phyloP scores from a whole-genome alignment of 2,329 filamentous ascomycete species.

The Colletotrichum musicola region DNA sequence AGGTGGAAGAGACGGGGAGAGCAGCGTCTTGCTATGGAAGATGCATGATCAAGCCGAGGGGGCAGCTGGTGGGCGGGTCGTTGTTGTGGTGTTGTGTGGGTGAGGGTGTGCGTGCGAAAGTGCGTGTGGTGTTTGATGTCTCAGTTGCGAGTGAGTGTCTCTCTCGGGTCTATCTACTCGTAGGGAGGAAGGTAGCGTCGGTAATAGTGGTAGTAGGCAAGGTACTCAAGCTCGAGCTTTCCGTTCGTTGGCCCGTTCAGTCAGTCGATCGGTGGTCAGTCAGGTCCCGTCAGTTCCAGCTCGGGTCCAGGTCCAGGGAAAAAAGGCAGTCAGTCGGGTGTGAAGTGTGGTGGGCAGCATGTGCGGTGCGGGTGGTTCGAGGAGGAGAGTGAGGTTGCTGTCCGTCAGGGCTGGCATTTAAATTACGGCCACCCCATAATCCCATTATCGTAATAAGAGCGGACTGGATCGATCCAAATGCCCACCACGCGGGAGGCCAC shows the following conservation, averaged over 20 bases:
- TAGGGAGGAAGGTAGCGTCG: not conserved
- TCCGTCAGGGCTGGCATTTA: constrained; percentile 38
- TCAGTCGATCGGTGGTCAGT: not conserved
- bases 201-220: not conserved
- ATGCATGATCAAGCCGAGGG: constrained; percentile 31
- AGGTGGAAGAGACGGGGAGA: constrained; percentile 17
- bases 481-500: constrained; percentile 32
- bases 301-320: not conserved
- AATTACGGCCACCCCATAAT: constrained; percentile 39
- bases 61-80: not conserved
- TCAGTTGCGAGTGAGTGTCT: constrained; percentile 30
- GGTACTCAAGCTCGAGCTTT: too few species aligned
- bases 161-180: constrained; percentile 13
- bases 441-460: constrained; percentile 31
- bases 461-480: constrained; percentile 30
- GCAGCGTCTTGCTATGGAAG: constrained; percentile 30
- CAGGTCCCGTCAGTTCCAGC: not conserved
- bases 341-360: not conserved
- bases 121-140: constrained; percentile 18
- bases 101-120: constrained; percentile 12
- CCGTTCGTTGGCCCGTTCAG: constrained; percentile 16
- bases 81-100: constrained; percentile 17
- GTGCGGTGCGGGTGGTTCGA: constrained; percentile 28
- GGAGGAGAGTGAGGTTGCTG: constrained; percentile 37
- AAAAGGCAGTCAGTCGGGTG: not conserved